These are phyloP conservation scores for Cryptococcus sp. DNA, from an alignment of 1,284 basidiomycete species.

Conservation along the genomic window DNA sequence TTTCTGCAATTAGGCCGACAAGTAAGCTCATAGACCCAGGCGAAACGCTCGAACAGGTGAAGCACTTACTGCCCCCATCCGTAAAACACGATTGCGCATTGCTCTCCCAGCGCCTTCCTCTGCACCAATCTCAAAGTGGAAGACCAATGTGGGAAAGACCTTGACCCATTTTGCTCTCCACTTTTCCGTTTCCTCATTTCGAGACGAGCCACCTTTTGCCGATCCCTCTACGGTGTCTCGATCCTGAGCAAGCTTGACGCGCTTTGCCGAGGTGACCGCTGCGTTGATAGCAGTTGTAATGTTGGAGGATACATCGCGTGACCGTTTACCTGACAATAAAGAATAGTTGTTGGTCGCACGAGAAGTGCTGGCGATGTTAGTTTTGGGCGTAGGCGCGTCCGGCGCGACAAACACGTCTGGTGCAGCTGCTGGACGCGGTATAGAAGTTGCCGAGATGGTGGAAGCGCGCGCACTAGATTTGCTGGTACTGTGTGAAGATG, in stretches of 20 bases:
- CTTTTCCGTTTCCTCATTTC: constrained; percentile 59
- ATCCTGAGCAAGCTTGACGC: constrained; percentile 8
- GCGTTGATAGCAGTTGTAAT: not conserved
- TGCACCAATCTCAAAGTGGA: constrained; percentile 70
- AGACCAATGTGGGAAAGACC: constrained; percentile 78
- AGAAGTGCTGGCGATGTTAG: not conserved
- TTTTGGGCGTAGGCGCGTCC: not conserved
- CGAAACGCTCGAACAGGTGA: no score
- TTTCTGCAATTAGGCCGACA: constrained; percentile 54
- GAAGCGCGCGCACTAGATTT: not conserved
- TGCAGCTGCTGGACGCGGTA: constrained; percentile 12
- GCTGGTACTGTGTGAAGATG: not conserved
- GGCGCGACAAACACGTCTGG: constrained; percentile 14
- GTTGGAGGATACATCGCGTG: constrained; percentile 6
- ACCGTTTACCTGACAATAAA: constrained; percentile 6
- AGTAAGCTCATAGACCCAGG: not conserved
- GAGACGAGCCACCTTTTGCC: not conserved
- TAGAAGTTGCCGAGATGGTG: not conserved
- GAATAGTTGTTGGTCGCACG: not conserved
- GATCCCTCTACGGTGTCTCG: not conserved
- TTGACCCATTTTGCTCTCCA: constrained; percentile 81
- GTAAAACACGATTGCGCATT: constrained; percentile 61
- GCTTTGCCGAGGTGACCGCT: constrained; percentile 3
- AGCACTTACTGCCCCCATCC: constrained; percentile 74
- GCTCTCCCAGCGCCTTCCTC: constrained; percentile 57